These are phyloP conservation scores for Ricinus communis DNA, from an alignment of 345 rosid species.

Conservation along the genomic window DNA sequence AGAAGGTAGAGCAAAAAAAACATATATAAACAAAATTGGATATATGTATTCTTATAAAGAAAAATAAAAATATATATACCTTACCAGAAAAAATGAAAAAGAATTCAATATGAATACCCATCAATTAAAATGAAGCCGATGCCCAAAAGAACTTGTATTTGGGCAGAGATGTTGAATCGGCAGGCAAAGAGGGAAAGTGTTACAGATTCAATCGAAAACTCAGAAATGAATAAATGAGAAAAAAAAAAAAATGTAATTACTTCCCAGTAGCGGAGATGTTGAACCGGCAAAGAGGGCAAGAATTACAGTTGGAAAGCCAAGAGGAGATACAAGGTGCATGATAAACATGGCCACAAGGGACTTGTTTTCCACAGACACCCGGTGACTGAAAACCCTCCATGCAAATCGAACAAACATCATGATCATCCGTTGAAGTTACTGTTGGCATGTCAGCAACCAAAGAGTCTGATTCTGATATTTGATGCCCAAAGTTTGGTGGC, in stretches of 20 bases:
- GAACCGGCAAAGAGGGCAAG: constrained; percentile 41
- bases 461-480: neutral
- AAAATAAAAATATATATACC: too few species aligned
- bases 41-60: too few species aligned
- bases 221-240: neutral
- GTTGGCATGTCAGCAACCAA: constrained; percentile 17
- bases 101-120: too few species aligned
- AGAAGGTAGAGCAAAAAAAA: too few species aligned
- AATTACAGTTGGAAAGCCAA: constrained; percentile 27
- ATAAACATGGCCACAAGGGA: constrained; percentile 37
- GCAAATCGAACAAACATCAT: constrained; percentile 30
- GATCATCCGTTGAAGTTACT: neutral
- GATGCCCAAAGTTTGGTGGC: neutral
- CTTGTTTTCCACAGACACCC: constrained; percentile 14
- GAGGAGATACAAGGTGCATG: constrained; percentile 31
- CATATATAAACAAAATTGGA: too few species aligned
- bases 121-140: too few species aligned
- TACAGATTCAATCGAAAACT: too few species aligned
- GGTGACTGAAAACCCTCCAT: constrained; percentile 28
- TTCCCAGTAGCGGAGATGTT: constrained; percentile 11
- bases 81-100: too few species aligned
- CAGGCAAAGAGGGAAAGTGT: too few species aligned
- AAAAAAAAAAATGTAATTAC: too few species aligned
- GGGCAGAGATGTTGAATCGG: too few species aligned
- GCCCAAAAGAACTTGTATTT: too few species aligned